Conservation (phyloP, 2,329 filamentous ascomycete species). For the Calonectria henricotiae region DNA sequence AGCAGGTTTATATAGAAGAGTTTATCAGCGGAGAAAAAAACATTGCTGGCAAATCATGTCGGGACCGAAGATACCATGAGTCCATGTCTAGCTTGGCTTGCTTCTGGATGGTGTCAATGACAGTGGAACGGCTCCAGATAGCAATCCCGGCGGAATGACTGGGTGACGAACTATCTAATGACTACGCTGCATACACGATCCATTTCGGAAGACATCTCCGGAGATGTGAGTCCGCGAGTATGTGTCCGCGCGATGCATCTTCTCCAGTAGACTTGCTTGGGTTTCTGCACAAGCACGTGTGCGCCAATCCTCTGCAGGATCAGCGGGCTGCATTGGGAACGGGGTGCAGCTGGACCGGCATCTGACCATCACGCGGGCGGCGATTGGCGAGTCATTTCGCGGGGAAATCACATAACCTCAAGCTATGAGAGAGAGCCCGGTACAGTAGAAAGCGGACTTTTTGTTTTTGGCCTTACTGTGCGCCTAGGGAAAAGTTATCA, state of each 20-base stretch:
- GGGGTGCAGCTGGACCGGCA: slow-evolving; percentile 41
- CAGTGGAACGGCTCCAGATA: slow-evolving; percentile 25
- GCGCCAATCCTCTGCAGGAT: neutral
- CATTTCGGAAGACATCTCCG: neutral
- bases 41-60: slow-evolving; percentile 15
- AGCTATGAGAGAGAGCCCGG: slow-evolving; percentile 7
- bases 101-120: slow-evolving; percentile 8
- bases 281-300: neutral
- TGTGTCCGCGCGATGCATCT: neutral
- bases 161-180: slow-evolving; percentile 6
- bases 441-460: neutral
- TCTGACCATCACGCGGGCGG: slow-evolving; percentile 45
- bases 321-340: slow-evolving; percentile 7
- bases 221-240: slow-evolving; percentile 15
- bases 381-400: slow-evolving; percentile 46
- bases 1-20: slow-evolving; percentile 24
- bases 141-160: slow-evolving; percentile 27
- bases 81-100: slow-evolving; percentile 16
- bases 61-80: slow-evolving; percentile 22
- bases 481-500: neutral
- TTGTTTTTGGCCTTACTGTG: too few species aligned
- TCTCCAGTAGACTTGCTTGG: neutral
- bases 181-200: neutral
- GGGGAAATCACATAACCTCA: slow-evolving; percentile 24
- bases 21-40: neutral